These are phyloP conservation scores for Toxicodendron radicans DNA, from an alignment of 345 rosid genomes.

Conservation along the genomic window DNA sequence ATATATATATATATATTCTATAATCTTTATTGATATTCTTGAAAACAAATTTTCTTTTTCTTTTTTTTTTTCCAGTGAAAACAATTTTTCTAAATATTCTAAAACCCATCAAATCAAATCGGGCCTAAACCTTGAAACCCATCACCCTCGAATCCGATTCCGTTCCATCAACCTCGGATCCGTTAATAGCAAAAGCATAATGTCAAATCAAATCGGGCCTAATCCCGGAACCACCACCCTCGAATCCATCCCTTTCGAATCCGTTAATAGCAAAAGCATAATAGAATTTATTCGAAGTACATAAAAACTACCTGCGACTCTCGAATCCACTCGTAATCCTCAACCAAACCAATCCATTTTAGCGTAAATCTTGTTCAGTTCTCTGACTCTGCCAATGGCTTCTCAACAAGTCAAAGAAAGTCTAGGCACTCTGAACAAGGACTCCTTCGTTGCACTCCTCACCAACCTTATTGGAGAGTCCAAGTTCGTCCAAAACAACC, in stretches of 20 bases:
- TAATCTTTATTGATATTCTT: too few species aligned
- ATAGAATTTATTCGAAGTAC: too few species aligned
- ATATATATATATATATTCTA: too few species aligned
- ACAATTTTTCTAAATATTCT: too few species aligned
- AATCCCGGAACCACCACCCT: neutral
- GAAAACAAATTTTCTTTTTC: too few species aligned
- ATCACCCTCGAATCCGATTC: neutral
- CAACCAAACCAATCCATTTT: too few species aligned
- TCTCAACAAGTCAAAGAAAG: slow-evolving; percentile 32
- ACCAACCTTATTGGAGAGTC: slow-evolving; percentile 81
- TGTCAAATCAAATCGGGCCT: too few species aligned
- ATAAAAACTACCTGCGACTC: neutral
- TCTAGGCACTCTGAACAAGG: slow-evolving; percentile 65
- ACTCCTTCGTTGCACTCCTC: slow-evolving; percentile 62
- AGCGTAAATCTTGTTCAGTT: neutral
- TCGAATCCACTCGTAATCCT: neutral
- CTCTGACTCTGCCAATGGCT: slow-evolving; percentile 5
- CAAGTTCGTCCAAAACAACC: slow-evolving; percentile 81
- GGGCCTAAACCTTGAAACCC: neutral
- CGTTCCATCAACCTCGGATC: neutral
- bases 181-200: neutral
- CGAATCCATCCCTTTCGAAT: neutral
- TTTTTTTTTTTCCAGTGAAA: too few species aligned
- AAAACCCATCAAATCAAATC: too few species aligned
- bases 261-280: neutral